Conservation (phyloP, 768 basidiomycete genomes). For the Suillus bovinus region DNA sequence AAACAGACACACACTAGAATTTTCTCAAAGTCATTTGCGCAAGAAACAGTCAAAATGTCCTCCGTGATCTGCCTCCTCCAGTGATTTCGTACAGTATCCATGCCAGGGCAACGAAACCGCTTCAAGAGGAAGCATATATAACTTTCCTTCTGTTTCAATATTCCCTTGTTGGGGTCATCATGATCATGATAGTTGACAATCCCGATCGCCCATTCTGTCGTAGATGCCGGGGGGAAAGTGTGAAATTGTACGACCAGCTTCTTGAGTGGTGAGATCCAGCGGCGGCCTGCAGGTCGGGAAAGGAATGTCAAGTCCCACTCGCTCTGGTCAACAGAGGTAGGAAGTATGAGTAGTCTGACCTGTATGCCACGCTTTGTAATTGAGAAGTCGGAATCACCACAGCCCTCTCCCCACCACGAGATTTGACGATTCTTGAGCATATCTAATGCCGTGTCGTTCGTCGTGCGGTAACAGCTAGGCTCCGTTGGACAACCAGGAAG, state of each 20-base stretch:
- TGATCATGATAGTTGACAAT: constrained; percentile 4
- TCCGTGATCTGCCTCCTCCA: constrained; percentile 1
- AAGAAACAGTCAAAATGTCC: background rate
- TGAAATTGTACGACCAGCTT: background rate
- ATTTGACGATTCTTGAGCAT: constrained; percentile 6
- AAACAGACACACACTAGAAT: background rate
- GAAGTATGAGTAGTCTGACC: constrained; percentile 9
- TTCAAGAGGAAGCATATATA: constrained; percentile 8
- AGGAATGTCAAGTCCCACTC: constrained; percentile 6
- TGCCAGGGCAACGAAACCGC: background rate
- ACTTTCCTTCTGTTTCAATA: background rate
- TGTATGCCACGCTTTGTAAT: constrained; percentile 12
- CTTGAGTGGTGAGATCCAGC: background rate
- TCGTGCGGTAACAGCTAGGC: background rate
- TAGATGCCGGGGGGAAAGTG: constrained; percentile 1
- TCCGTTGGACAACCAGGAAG: constrained; percentile 1
- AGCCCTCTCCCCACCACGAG: constrained; percentile 6
- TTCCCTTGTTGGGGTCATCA: background rate
- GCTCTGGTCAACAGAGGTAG: background rate
- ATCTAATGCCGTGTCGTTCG: background rate
- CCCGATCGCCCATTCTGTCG: constrained; percentile 6
- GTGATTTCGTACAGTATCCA: background rate
- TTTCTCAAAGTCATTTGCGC: background rate
- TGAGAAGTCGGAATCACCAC: constrained; percentile 3
- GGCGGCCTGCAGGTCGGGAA: background rate